Base-by-base conservation (phyloP, 2,329 filamentous ascomycete genomes). In the Nothopassalora personata region DNA sequence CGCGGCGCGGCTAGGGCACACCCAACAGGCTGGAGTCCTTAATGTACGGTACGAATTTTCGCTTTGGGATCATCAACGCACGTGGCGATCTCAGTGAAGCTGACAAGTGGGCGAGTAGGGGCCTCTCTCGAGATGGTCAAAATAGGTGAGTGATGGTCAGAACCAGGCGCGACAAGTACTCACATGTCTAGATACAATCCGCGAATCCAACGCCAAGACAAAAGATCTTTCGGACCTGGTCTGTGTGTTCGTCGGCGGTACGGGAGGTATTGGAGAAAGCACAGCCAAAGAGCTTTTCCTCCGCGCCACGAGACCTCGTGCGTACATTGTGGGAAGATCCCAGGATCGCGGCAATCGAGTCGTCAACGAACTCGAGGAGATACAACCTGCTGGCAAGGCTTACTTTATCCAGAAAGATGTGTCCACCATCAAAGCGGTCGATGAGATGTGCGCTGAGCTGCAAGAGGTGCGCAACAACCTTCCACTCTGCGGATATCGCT, bases 361-460 rank as follows among this genome's bases (percentile, higher is more conserved):
- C 33, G 72, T 72, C 59, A 56, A 67, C 27, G 72, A 77, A 54
- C 70, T 79, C 9, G 65, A 70, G 15, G 59, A 68, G 18, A 67
- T 76, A 54, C 79, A 79, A 54, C 60, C 72, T 0, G 66, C 70
- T 9, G 75, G 74, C 47, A 61, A 71, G 34, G 66, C 73, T 34
- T 66, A 67, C 49, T 79, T 78, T 68, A 71, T 79, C 49, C 68
- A 77, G 60, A 71, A 70, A 45, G 77, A 79, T 59, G 70, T 78
- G 50, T 73, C 71, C 4, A 59, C 74, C 6, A 64, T 79, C 10
- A 69, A 64, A 18, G 75, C 74, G 59, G 76, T 78, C 56, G 77
- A 79, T 60, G 68, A 74, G 58, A 70, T 73, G 15, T 78, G 76
- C 67, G 70, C 72, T 6, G 75, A 83, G 54, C 81, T 86, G 58